Conservation (phyloP, 2,329 filamentous ascomycete species). For the Phialemoniopsis sp. region DNA sequence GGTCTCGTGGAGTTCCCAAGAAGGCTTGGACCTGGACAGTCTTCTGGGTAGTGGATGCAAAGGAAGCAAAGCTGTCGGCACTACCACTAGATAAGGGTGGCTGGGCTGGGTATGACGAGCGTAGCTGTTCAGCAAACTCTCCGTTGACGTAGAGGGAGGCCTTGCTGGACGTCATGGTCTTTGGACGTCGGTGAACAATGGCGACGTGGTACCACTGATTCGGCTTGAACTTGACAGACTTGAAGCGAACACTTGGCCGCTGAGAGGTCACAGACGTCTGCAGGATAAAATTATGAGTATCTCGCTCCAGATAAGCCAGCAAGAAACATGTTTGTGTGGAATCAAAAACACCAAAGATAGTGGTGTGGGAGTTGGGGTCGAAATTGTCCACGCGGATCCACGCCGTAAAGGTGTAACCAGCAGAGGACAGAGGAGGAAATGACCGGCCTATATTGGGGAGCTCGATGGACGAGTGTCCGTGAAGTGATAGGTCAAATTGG, state of each 20-base stretch:
- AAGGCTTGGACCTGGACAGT: slow-evolving; percentile 82
- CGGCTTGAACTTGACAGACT: slow-evolving; percentile 71
- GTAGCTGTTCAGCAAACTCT: slow-evolving; percentile 88
- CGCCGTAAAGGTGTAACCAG: slow-evolving; percentile 85
- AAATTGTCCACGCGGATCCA: slow-evolving; percentile 90
- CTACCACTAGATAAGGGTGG: slow-evolving; percentile 62
- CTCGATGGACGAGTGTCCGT: slow-evolving; percentile 88
- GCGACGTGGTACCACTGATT: slow-evolving; percentile 91
- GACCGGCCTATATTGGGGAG: slow-evolving; percentile 77
- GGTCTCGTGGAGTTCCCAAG: slow-evolving; percentile 83
- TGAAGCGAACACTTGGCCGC: slow-evolving; percentile 90
- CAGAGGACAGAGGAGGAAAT: slow-evolving; percentile 75
- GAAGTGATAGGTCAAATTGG: slow-evolving; percentile 86
- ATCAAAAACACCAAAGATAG: slow-evolving; percentile 93
- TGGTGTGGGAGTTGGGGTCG: slow-evolving; percentile 82
- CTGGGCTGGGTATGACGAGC: slow-evolving; percentile 78
- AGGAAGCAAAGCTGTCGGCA: slow-evolving; percentile 67
- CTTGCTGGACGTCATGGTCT: slow-evolving; percentile 70
- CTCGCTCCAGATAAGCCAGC: slow-evolving; percentile 88
- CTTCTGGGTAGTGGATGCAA: slow-evolving; percentile 54
- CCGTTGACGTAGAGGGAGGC: slow-evolving; percentile 89
- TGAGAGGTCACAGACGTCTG: slow-evolving; percentile 89
- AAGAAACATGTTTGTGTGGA: slow-evolving; percentile 89
- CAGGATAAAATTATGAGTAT: slow-evolving; percentile 89
- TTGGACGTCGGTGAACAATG: slow-evolving; percentile 77